These are phyloP conservation scores for Xylariaceae sp. DNA, from an alignment of 2,329 filamentous ascomycete genomes.

Conservation along the genomic window DNA sequence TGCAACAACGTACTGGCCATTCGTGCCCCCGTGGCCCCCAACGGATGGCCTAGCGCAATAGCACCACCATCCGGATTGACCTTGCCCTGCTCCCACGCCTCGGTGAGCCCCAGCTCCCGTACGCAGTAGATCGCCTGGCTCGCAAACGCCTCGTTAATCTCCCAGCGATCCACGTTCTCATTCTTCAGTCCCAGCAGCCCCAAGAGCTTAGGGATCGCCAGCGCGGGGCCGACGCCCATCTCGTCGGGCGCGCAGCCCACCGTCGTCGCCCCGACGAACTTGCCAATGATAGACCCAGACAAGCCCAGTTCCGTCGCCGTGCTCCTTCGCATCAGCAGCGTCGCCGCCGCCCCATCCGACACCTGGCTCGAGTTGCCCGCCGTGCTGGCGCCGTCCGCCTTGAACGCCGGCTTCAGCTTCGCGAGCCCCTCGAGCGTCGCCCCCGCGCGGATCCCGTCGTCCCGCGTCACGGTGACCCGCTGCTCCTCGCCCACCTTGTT, in stretches of 20 bases:
- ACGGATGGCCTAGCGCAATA: conserved; percentile 88
- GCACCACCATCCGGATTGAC: conserved; percentile 93
- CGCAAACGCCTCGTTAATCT: conserved; percentile 83
- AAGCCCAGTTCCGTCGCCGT: conserved; percentile 73
- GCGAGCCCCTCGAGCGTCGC: conserved; percentile 67
- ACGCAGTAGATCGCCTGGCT: conserved; percentile 68
- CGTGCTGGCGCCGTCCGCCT: conserved; percentile 68
- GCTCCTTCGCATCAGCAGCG: conserved; percentile 78
- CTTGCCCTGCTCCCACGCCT: conserved; percentile 57
- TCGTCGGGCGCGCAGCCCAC: conserved; percentile 82
- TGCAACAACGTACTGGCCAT: conserved; percentile 68
- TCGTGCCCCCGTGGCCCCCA: conserved; percentile 82
- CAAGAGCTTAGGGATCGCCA: conserved; percentile 83
- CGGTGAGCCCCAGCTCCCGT: conserved; percentile 62
- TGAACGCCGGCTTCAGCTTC: conserved; percentile 83
- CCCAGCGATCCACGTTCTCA: conserved; percentile 77
- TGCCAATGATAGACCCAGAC: conserved; percentile 66
- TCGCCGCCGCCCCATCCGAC: conserved; percentile 80
- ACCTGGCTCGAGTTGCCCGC: conserved; percentile 86
- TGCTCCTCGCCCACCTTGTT: conserved; percentile 51
- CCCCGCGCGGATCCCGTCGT: conserved; percentile 76
- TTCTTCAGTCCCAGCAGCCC: conserved; percentile 60
- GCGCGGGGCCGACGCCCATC: conserved; percentile 87
- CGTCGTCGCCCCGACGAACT: conserved; percentile 73
- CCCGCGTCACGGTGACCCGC: conserved; percentile 64